A percentile compares a stretch with the other conserved stretches of the same genome.
Evolutionary conservation across 306 rosid genomes (phyloP).

Genomic region (Oemleria cerasiformis): DNA sequence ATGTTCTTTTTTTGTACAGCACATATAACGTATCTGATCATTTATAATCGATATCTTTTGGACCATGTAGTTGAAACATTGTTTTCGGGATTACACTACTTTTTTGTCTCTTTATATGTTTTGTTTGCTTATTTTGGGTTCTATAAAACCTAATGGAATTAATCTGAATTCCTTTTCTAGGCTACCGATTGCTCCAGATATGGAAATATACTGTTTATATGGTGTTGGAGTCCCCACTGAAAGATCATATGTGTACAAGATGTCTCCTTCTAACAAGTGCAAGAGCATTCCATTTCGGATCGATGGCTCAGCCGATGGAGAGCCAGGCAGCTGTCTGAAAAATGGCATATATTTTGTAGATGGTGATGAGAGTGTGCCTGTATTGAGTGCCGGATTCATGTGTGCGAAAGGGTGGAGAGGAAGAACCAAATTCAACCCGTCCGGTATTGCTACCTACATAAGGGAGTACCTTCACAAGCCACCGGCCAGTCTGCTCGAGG

Average conservation of each 20-base stretch:
- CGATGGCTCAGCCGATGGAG: constrained; percentile 50
- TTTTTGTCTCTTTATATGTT: background rate
- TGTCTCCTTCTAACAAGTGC: constrained; percentile 43
- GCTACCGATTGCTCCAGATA: constrained; percentile 63
- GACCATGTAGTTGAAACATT: background rate
- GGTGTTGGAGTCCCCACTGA: constrained; percentile 71
- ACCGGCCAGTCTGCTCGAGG: constrained; percentile 44
- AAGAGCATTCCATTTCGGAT: constrained; percentile 52
- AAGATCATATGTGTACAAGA: constrained; percentile 49
- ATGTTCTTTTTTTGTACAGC: background rate
- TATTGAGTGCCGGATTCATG: constrained; percentile 78
- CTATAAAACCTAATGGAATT: constrained; percentile 7
- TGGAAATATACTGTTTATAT: constrained; percentile 75
- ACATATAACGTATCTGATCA: background rate
- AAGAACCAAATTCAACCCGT: constrained; percentile 76
- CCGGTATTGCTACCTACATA: constrained; percentile 46
- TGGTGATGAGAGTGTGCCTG: constrained; percentile 57
- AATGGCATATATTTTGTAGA: constrained; percentile 53
- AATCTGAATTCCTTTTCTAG: constrained; percentile 37
- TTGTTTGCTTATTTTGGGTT: background rate
- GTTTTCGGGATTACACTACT: background rate
- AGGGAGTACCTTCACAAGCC: constrained; percentile 62
- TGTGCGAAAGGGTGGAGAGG: constrained; percentile 78
- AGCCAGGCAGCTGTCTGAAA: constrained; percentile 33
- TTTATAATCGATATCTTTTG: too few relatives aligned